Base-by-base conservation (phyloP, 257 asterid species). In the Solanum peruvianum region DNA sequence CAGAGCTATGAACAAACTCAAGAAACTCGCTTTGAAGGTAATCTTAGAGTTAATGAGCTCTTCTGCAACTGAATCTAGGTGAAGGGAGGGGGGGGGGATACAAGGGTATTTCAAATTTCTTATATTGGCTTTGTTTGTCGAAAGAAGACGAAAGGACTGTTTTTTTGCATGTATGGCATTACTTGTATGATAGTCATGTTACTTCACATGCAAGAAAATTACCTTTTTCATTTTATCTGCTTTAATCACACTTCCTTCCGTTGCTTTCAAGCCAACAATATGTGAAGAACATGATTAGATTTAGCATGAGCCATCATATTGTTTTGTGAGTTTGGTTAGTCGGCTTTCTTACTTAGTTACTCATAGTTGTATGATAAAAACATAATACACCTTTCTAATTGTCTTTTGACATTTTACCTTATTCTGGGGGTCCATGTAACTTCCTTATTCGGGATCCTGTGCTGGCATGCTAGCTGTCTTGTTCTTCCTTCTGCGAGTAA, bases 1-100 rank as follows among this genome's bases (percentile, higher is more conserved):
- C 94, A 89, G 97, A 90, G 98, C 98, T 23, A 95, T 95, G 98
- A 95, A 94, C 94, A 95, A 93, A 89, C 98, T 95, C 66, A 95
- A 95, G 84, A 94, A 95, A 88, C 94, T 95, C 16, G 99, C 99
- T 25, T 91, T 96, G 56, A 96, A 94, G 99, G 99, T 94, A 91
- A 25, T n/a, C 47, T 84, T 73, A 6, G 37, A 66, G 20, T n/a
- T 67, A 39, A 23, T 39, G 5, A 41, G 39, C 27, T 39, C 64
- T 87, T 35, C 77, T 80, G n/a, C 18, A n/a, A 42, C 42, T 86
- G 25, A 72, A 87, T 45, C 42, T 27, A 9, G 15, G 41, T 47
- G 27, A 45, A 78, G 66, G 41, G 31, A 1, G 16, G 11, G 84
- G 16, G 16, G 42, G 42, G 3, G 84, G 39, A 25, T 76, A 41